Evolutionary conservation across 2,329 filamentous ascomycete species (phyloP), one percentile per base, ranked within the genome.

Genomic region (Phaeosphaeriaceae sp.): DNA sequence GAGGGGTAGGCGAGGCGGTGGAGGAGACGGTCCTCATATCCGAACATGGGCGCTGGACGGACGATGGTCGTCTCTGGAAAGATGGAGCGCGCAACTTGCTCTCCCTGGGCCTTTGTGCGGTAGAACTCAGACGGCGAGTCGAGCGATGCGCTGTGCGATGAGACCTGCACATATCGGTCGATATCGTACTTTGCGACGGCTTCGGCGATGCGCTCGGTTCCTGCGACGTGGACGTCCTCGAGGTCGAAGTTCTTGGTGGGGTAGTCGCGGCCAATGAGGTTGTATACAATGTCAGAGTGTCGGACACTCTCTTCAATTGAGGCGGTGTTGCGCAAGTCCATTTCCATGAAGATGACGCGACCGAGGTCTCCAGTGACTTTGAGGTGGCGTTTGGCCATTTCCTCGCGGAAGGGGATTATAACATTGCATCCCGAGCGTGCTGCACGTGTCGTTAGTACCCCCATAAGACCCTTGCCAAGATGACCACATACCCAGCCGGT

Each of bases 11-110:
- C 95, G 52, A 98, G 88, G 76, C 88, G 91, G 78, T 96, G 88
- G 40, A 99, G 88, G 46, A 99, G 86, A 71, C 90, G 90, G 80
- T 99, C 95, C 80, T 99, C 95, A 74, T 93, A 96, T 36, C 95
- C 95, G 75, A 96, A 99, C 79, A 97, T 86, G 53, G 93, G 95
- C 13, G 94, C 91, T 46, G 95, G 95, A 63, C 95, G 89, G 65
- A 99, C 95, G 69, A 99, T 93, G 47, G 95, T 99, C 19, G 95
- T 96, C 81, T 99, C 95, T 24, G 95, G 95, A 83, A 93, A 99
- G 76, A 98, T 93, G 70, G 86, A 88, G 62, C 94, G 89, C 47
- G 89, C 95, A 49, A 96, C 86, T 75, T 90, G 84, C 82, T 99
- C 95, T 67, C 91, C 91, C 73, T 86, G 59, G 85, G 93, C 90